Evolutionary conservation across 257 asterid genomes (phyloP).

Genomic region (Solanum chmielewskii): DNA sequence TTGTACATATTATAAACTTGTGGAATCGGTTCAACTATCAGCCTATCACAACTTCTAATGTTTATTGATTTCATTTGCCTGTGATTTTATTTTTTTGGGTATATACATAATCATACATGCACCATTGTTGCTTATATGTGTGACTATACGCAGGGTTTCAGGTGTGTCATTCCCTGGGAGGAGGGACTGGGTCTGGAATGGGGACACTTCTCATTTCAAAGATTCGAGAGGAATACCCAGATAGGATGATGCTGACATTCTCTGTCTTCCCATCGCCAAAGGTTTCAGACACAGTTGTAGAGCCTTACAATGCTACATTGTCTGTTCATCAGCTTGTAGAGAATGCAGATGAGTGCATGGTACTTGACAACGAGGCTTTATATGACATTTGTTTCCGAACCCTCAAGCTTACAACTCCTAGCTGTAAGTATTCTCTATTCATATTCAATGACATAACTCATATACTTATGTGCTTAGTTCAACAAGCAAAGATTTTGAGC

Average conservation of each 20-base stretch:
- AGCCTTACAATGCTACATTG: conserved; percentile 22
- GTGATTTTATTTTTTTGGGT: too few relatives aligned
- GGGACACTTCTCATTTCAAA: conserved; percentile 23
- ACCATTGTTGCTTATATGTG: neutral
- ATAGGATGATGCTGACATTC: conserved; percentile 26
- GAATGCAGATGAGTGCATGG: conserved; percentile 26
- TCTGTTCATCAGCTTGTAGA: conserved; percentile 24
- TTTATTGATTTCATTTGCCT: neutral
- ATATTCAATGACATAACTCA: neutral
- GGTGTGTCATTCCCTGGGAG: conserved; percentile 21
- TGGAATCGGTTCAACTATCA: neutral
- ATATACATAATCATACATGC: neutral
- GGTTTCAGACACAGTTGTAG: conserved; percentile 23
- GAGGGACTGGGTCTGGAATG: conserved; percentile 29
- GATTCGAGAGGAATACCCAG: conserved; percentile 21
- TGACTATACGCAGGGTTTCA: conserved; percentile 3
- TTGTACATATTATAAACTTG: neutral
- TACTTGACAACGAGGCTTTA: conserved; percentile 5
- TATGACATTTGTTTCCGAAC: conserved; percentile 11
- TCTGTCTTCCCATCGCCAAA: conserved; percentile 24
- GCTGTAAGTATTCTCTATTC: neutral
- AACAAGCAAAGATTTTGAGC: neutral
- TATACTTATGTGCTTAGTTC: neutral
- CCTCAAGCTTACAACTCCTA: conserved; percentile 9
- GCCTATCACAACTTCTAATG: neutral